Conservation (phyloP, 2,329 filamentous ascomycete species). For the Exophiala sideris region DNA sequence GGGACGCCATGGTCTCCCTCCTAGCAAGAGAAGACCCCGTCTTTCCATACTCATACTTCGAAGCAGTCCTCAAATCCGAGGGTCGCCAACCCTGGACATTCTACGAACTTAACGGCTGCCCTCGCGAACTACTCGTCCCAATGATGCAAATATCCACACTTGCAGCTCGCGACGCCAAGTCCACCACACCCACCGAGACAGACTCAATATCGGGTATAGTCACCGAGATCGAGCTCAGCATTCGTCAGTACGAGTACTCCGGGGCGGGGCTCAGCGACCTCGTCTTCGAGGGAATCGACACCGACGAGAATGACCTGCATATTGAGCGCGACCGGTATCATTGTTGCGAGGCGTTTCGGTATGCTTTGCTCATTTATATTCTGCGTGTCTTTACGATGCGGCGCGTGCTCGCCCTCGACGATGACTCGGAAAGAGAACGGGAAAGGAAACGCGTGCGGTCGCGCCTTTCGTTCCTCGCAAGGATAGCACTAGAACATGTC, state of each 20-base stretch:
- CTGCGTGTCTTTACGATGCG: conserved; percentile 4
- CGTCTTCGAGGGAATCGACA: neutral
- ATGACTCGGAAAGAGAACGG: neutral
- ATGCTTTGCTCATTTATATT: conserved; percentile 15
- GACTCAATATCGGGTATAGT: neutral
- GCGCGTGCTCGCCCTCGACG: neutral
- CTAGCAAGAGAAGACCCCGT: neutral
- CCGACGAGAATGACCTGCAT: conserved; percentile 10
- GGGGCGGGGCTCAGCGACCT: conserved; percentile 1
- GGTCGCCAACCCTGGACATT: conserved; percentile 14
- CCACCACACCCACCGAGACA: neutral
- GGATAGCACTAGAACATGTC: neutral
- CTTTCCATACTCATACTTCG: conserved; percentile 1
- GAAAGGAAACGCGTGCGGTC: neutral
- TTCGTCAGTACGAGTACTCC: conserved; percentile 3
- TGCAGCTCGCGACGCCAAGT: neutral
- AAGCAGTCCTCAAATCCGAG: conserved; percentile 10
- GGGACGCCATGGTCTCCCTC: conserved; percentile 12
- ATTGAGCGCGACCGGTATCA: conserved; percentile 11
- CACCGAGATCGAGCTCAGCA: neutral
- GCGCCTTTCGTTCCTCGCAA: neutral
- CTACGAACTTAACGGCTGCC: conserved; percentile 16
- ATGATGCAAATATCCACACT: conserved; percentile 9
- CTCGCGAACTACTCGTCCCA: conserved; percentile 12
- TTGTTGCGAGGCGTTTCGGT: conserved; percentile 14